Evolutionary conservation across 495 filamentous ascomycete species (phyloP).

Genomic region (Evansstolkia leycettana): DNA sequence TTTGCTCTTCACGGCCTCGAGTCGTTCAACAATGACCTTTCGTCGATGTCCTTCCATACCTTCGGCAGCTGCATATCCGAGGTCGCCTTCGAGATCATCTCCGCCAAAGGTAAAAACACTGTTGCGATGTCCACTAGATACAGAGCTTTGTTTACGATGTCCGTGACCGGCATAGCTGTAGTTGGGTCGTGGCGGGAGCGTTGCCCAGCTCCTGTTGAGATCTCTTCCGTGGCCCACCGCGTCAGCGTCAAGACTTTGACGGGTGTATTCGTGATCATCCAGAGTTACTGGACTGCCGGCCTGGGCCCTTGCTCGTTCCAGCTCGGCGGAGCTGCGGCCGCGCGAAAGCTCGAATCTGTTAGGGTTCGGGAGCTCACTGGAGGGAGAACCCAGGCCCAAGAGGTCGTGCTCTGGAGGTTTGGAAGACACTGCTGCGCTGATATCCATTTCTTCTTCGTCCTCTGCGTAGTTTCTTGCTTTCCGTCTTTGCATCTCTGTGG

Average conservation of each 20-base stretch:
- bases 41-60: constrained; percentile 83
- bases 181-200: constrained; percentile 19
- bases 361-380: constrained; percentile 60
- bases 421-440: constrained; percentile 58
- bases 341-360: constrained; percentile 74
- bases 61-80: constrained; percentile 86
- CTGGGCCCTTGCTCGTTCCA: constrained; percentile 21
- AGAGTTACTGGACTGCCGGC: constrained; percentile 26
- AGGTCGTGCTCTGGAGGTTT: constrained; percentile 54
- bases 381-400: constrained; percentile 52
- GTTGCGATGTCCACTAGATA: constrained; percentile 18
- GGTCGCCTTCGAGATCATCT: constrained; percentile 78
- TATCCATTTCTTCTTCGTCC: constrained; percentile 80
- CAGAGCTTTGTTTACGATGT: constrained; percentile 30
- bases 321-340: constrained; percentile 35
- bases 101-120: constrained; percentile 39
- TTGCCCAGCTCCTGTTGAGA: constrained; percentile 28
- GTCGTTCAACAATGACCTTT: constrained; percentile 89
- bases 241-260: constrained; percentile 15
- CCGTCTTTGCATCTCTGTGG: constrained; percentile 59
- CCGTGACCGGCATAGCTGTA: constrained; percentile 9
- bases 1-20: constrained; percentile 89
- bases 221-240: constrained; percentile 12
- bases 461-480: constrained; percentile 33
- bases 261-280: constrained; percentile 18